Conservation (phyloP, 352 stramenopile species). For the Globisporangium middletonii region DNA sequence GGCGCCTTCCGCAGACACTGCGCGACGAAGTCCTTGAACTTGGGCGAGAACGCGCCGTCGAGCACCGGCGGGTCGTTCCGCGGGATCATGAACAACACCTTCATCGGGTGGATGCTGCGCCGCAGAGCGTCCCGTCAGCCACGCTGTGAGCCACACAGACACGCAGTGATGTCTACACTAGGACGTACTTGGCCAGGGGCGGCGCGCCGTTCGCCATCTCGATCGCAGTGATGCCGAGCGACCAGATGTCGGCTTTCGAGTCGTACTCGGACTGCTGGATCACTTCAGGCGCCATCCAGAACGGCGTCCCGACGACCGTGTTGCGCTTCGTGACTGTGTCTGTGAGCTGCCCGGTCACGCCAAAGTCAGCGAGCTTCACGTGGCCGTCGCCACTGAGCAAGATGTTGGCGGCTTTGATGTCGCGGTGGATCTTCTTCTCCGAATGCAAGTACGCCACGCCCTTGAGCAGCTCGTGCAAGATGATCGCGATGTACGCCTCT, state of each 20-base stretch:
- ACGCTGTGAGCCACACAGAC: background rate
- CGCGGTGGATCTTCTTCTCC: constrained; percentile 83
- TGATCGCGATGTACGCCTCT: constrained; percentile 80
- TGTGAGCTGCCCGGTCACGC: constrained; percentile 92
- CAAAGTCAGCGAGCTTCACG: constrained; percentile 80
- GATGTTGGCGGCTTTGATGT: constrained; percentile 82
- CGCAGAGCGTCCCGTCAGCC: background rate
- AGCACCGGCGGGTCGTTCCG: constrained; percentile 89
- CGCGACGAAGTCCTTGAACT: constrained; percentile 87
- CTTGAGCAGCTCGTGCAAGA: constrained; percentile 63
- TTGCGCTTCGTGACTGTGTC: constrained; percentile 98
- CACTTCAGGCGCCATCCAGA: constrained; percentile 96
- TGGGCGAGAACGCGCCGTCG: constrained; percentile 62
- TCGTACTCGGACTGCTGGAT: constrained; percentile 92
- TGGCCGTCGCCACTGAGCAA: constrained; percentile 72
- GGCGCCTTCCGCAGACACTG: constrained; percentile 87
- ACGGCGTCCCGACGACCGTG: constrained; percentile 96
- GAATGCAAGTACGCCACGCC: constrained; percentile 77
- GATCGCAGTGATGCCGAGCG: constrained; percentile 97
- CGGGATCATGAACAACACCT: constrained; percentile 99
- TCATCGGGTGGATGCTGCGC: constrained; percentile 95
- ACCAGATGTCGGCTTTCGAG: constrained; percentile 98
- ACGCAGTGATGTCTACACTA: background rate
- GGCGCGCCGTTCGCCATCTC: constrained; percentile 97
- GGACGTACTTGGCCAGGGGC: constrained; percentile 84